Conservation (phyloP, 2,329 filamentous ascomycete species). For the Fusarium piperis region DNA sequence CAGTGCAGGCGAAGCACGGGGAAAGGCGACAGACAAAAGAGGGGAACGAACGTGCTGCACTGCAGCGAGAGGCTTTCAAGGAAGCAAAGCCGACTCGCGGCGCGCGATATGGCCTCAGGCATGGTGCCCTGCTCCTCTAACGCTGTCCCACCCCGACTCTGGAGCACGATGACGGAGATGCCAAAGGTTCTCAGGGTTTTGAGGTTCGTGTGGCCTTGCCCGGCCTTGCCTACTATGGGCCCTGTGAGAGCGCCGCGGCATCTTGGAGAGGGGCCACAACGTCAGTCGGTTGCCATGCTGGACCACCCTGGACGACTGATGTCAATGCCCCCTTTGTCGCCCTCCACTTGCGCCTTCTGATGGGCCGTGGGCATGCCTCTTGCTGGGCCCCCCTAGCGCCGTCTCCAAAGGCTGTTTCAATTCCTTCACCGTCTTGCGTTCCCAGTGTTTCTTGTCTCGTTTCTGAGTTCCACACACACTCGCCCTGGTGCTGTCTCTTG, state of each 20-base stretch:
- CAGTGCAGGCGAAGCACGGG: conserved; percentile 32
- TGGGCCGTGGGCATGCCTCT: conserved; percentile 24
- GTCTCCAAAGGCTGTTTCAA: conserved; percentile 42
- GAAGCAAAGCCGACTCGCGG: conserved; percentile 25
- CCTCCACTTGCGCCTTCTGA: conserved; percentile 25
- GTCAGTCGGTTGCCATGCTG: conserved; percentile 37
- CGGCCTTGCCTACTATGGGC: conserved; percentile 14
- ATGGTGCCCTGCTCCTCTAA: conserved; percentile 29
- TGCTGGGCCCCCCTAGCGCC: conserved; percentile 30
- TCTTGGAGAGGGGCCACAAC: conserved; percentile 39
- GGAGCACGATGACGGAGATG: conserved; percentile 42
- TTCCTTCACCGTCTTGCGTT: conserved; percentile 45
- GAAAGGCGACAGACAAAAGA: conserved; percentile 4
- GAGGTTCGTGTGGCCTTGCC: conserved; percentile 30
- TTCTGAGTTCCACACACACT: conserved; percentile 40
- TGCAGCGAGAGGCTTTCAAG: not conserved
- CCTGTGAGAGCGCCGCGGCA: conserved; percentile 33
- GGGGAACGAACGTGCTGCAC: not conserved
- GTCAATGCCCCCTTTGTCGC: conserved; percentile 38
- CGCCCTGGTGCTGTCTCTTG: conserved; percentile 33
- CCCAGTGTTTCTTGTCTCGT: conserved; percentile 42
- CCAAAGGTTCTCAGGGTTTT: conserved; percentile 35
- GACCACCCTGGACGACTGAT: conserved; percentile 39
- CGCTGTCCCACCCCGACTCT: conserved; percentile 37
- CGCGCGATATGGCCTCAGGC: conserved; percentile 36